Evolutionary conservation across 768 basidiomycete species (phyloP).

Genomic region (Mycena alexandri): DNA sequence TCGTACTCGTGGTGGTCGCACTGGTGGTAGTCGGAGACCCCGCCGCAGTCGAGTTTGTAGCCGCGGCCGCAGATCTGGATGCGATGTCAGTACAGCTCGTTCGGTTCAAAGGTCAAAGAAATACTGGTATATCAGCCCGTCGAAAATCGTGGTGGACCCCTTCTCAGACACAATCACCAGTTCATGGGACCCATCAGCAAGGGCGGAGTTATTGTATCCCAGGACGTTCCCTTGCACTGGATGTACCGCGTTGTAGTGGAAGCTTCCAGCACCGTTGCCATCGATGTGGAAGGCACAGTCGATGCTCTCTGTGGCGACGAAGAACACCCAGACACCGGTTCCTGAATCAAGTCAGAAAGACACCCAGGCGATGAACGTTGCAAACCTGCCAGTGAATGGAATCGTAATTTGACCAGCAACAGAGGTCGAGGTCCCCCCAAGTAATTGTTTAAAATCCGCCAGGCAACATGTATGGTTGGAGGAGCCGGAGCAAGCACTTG

Average conservation of each 20-base stretch:
- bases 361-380: too few relatives aligned
- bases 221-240: not conserved
- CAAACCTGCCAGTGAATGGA: not conserved
- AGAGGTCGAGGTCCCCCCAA: not conserved
- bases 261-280: conserved; percentile 5
- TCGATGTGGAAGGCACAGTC: not conserved
- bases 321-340: not conserved
- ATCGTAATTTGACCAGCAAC: conserved; percentile 7
- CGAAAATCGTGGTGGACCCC: not conserved
- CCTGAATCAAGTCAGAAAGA: not conserved
- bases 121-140: not conserved
- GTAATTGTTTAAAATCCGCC: not conserved
- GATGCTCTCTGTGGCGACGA: not conserved
- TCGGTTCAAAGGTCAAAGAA: not conserved
- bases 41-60: too few relatives aligned
- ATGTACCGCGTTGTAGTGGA: not conserved
- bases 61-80: not conserved
- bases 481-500: not conserved
- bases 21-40: too few relatives aligned
- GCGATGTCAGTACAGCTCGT: not conserved
- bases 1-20: too few relatives aligned
- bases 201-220: not conserved
- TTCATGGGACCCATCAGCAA: not conserved
- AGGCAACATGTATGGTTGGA: too few relatives aligned
- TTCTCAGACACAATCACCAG: not conserved